A percentile compares a stretch with the other conserved stretches of the same genome.
These are phyloP conservation scores for Ascochyta fabae DNA, from an alignment of 2,329 filamentous ascomycete species.

Conservation along the genomic window DNA sequence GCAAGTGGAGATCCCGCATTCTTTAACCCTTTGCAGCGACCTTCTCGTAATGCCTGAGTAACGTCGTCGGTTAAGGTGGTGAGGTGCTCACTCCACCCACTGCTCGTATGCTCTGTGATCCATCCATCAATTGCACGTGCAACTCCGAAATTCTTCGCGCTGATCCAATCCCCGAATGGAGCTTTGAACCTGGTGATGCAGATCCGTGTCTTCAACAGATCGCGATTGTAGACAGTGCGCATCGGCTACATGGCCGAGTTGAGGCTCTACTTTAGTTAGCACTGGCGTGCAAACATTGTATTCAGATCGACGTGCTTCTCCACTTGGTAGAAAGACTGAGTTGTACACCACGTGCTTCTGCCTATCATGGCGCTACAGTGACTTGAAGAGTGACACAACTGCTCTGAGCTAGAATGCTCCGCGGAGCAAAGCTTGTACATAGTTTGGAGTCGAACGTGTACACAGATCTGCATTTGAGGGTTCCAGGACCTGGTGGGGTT, in stretches of 20 bases:
- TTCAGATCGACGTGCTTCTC: neutral
- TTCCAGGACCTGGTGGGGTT: no score
- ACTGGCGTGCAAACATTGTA: neutral
- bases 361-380: conserved; percentile 7
- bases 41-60: neutral
- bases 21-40: neutral
- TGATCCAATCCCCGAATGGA: no score
- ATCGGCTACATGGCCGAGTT: conserved; percentile 3
- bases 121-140: neutral
- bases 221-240: conserved; percentile 1
- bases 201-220: neutral
- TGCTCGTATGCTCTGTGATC: neutral
- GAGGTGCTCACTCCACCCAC: neutral
- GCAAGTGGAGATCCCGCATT: neutral
- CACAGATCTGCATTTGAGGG: neutral
- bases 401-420: neutral
- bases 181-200: no score
- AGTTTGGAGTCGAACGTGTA: neutral
- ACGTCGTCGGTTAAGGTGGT: neutral
- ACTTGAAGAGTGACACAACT: neutral
- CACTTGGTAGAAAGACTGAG: neutral
- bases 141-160: neutral
- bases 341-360: conserved; percentile 2
- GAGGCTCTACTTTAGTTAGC: conserved; percentile 9
- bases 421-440: neutral